Base-by-base conservation (phyloP, 202 grass and related monocot genomes). In the Setaria italica region DNA sequence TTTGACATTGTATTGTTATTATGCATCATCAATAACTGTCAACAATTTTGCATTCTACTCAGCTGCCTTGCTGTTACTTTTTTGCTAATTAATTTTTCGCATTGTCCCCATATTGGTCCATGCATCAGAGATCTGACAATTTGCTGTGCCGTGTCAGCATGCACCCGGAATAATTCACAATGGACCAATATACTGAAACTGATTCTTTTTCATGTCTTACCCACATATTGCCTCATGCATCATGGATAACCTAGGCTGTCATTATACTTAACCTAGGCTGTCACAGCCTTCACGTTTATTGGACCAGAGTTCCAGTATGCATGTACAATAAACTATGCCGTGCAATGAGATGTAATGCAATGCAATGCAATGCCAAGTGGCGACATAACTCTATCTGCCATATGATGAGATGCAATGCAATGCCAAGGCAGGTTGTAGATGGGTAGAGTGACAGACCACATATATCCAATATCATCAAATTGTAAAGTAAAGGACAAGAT, bases 111-210 rank as follows among this genome's bases (percentile, higher is more conserved):
- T 7, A 4, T 46, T 48, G 74, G 16, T 12, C 20, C 9, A 15
- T 74, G 30, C 20, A 68, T 50, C 12, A 74, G 47, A 80, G 47
- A n/a, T 84, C 74, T 65, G 17, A 3, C 63, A 4, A 39, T 39
- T 39, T 21, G 15, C 8, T 0, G 13, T 48, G 13, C 47, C 0
- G 1, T 20, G 9, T 69, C 19, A 19, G 37, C 41, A 32, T 49
- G 5, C n/a, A 72, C 32, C 20, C 0, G 8, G 56, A 59, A 59
- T 58, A 56, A 58, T 21, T 25, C 2, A 11, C 9, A 11, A 59
- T 0, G 9, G 20, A 21, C 2, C 3, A 21, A 59, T 9, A 58
- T 58, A 25, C 8, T 54, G 51, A 54, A 20, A 20, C 54, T 20
- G 51, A 55, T 55, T 19, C 20, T 7, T 56, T 20, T 15, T 20